Percentiles rank a stretch among this genome's conserved stretches.
These are phyloP conservation scores for Turritis glabra DNA, from an alignment of 345 rosid genomes.

Conservation along the genomic window DNA sequence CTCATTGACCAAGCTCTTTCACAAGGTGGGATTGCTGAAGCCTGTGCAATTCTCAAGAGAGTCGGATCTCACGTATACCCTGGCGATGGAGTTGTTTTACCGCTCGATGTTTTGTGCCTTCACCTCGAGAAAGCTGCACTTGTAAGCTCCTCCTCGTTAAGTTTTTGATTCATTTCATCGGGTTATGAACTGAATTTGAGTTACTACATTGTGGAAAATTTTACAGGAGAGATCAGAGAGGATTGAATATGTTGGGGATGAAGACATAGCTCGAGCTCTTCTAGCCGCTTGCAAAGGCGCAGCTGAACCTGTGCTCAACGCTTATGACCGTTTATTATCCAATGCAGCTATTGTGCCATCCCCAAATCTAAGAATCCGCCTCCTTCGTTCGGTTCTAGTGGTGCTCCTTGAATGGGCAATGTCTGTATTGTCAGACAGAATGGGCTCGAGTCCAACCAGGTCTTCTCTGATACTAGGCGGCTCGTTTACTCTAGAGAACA, in stretches of 20 bases:
- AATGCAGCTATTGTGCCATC: constrained; percentile 77
- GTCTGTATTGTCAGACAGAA: constrained; percentile 77
- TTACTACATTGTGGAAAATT: background rate
- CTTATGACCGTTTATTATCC: constrained; percentile 82
- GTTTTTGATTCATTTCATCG: background rate
- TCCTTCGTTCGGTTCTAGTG: constrained; percentile 73
- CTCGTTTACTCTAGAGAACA: constrained; percentile 58
- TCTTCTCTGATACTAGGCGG: constrained; percentile 74
- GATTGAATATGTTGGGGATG: constrained; percentile 76
- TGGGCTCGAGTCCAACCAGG: constrained; percentile 64
- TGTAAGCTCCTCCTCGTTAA: constrained; percentile 47
- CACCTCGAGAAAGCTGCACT: constrained; percentile 95
- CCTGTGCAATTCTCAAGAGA: constrained; percentile 88
- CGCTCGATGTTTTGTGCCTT: constrained; percentile 80
- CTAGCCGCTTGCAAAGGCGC: constrained; percentile 95
- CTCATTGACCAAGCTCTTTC: constrained; percentile 90
- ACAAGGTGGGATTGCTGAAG: constrained; percentile 90
- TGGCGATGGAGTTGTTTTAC: constrained; percentile 91
- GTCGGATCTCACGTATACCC: constrained; percentile 85
- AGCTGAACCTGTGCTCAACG: constrained; percentile 79
- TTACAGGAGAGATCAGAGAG: constrained; percentile 82
- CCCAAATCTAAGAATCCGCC: constrained; percentile 78
- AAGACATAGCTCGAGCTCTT: constrained; percentile 88
- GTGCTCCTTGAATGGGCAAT: constrained; percentile 94
- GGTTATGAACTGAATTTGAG: constrained; percentile 14